These are phyloP conservation scores for Brettanomyces bruxellensis DNA, from an alignment of 805 yeast genomes.

Conservation along the genomic window DNA sequence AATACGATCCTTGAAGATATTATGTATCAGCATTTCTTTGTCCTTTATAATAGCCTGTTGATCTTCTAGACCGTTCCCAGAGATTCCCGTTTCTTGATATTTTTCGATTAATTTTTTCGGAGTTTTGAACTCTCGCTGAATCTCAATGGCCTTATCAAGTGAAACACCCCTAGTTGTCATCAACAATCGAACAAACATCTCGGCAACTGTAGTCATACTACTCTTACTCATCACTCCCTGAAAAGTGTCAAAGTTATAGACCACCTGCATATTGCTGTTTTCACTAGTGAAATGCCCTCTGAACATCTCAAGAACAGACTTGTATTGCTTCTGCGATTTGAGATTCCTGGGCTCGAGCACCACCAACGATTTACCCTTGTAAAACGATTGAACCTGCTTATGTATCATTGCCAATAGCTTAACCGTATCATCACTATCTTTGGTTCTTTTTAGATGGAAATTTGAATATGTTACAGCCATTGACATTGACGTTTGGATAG, in stretches of 20 bases:
- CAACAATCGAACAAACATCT: conserved; percentile 65
- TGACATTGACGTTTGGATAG: conserved; percentile 70
- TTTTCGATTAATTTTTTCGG: conserved; percentile 51
- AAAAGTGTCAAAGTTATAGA: conserved; percentile 46
- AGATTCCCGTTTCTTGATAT: conserved; percentile 21
- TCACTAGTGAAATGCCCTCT: conserved; percentile 16
- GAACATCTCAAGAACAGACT: conserved; percentile 31
- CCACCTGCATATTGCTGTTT: conserved; percentile 24
- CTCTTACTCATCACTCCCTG: conserved; percentile 64
- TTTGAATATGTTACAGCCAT: conserved; percentile 55
- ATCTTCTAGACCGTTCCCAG: conserved; percentile 6
- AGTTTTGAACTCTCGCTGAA: conserved; percentile 65
- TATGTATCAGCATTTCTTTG: conserved; percentile 3
- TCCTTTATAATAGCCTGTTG: neutral
- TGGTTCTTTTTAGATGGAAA: conserved; percentile 62
- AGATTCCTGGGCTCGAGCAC: conserved; percentile 46
- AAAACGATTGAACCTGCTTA: conserved; percentile 30
- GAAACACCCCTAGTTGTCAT: conserved; percentile 77
- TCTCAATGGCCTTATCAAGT: conserved; percentile 71
- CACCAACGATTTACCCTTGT: conserved; percentile 30
- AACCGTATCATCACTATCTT: conserved; percentile 67
- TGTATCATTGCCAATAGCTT: conserved; percentile 46
- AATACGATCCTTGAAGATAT: conserved; percentile 29
- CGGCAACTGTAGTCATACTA: conserved; percentile 61
- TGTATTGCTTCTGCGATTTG: conserved; percentile 42